Conservation (phyloP, 1,284 basidiomycete genomes). For the Butyriboletus appendiculatus region DNA sequence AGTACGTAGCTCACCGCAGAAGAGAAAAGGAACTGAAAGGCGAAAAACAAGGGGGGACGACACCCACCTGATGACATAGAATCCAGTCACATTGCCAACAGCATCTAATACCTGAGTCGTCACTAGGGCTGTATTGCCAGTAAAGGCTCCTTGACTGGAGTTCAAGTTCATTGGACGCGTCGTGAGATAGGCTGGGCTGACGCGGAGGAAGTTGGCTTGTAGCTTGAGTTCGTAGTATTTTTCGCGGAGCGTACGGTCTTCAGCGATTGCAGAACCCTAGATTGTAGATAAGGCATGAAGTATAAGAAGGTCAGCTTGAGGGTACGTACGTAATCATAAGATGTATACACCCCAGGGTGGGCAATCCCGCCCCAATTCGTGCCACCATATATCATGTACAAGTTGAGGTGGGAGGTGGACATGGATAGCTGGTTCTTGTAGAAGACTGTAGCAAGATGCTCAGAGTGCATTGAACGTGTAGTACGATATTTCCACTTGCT, state of each 20-base stretch:
- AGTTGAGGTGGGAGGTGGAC: conserved; percentile 46
- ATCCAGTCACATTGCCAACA: conserved; percentile 46
- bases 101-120: conserved; percentile 49
- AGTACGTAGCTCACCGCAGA: neutral
- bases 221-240: conserved; percentile 54
- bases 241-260: conserved; percentile 49
- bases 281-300: neutral
- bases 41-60: neutral
- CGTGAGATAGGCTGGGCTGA: conserved; percentile 49
- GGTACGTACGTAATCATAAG: conserved; percentile 47
- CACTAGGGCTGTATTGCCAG: conserved; percentile 44
- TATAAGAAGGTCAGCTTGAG: neutral
- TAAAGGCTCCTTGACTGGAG: conserved; percentile 44
- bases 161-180: conserved; percentile 43
- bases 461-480: neutral
- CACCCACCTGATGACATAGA: conserved; percentile 46
- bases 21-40: neutral
- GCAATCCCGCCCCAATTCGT: conserved; percentile 54
- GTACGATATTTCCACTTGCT: conserved; percentile 9
- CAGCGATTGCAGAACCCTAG: conserved; percentile 49
- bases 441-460: conserved; percentile 38
- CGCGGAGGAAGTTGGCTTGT: conserved; percentile 48
- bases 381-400: conserved; percentile 54
- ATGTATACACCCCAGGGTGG: conserved; percentile 48
- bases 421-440: conserved; percentile 51